Evolutionary conservation across 2,329 filamentous ascomycete species (phyloP).

Genomic region (Mycosphaerelloides madeirae): DNA sequence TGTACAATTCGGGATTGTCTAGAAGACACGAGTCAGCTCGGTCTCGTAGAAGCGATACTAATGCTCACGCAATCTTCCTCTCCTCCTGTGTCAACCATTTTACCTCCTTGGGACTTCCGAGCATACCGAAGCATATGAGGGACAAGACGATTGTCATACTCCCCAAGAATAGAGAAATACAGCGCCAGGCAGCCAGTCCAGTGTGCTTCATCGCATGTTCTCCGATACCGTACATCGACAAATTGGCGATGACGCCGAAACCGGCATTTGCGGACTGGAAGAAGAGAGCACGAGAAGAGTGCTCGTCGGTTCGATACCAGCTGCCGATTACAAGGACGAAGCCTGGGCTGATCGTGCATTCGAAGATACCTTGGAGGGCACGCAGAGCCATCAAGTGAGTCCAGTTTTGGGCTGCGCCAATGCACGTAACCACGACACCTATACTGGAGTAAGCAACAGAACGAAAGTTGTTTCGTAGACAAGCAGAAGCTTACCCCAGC

Average conservation of each 20-base stretch:
- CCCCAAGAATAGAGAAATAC: slow-evolving; percentile 28
- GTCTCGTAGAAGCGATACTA: not conserved
- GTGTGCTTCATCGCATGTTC: slow-evolving; percentile 21
- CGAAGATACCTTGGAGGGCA: slow-evolving; percentile 36
- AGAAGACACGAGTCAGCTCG: not conserved
- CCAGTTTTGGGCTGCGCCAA: slow-evolving; percentile 32
- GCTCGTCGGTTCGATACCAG: slow-evolving; percentile 35
- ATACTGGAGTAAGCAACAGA: not conserved
- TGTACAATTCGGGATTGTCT: slow-evolving; percentile 26
- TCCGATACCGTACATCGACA: slow-evolving; percentile 28
- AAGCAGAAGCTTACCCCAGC: slow-evolving; percentile 21
- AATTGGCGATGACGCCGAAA: slow-evolving; percentile 29
- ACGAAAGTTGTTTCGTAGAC: not conserved
- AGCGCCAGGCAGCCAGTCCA: slow-evolving; percentile 26
- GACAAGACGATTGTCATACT: slow-evolving; percentile 23
- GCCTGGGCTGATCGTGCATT: slow-evolving; percentile 35
- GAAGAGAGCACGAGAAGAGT: slow-evolving; percentile 33
- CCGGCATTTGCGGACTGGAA: slow-evolving; percentile 37
- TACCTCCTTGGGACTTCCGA: slow-evolving; percentile 29
- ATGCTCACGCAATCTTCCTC: slow-evolving; percentile 23
- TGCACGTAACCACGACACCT: slow-evolving; percentile 27
- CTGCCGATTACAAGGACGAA: slow-evolving; percentile 34
- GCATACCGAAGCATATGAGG: slow-evolving; percentile 25
- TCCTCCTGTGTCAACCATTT: slow-evolving; percentile 26
- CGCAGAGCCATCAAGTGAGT: slow-evolving; percentile 34